Base-by-base conservation (phyloP, 2,329 filamentous ascomycete genomes). In the Verticillium zaregamsianum region DNA sequence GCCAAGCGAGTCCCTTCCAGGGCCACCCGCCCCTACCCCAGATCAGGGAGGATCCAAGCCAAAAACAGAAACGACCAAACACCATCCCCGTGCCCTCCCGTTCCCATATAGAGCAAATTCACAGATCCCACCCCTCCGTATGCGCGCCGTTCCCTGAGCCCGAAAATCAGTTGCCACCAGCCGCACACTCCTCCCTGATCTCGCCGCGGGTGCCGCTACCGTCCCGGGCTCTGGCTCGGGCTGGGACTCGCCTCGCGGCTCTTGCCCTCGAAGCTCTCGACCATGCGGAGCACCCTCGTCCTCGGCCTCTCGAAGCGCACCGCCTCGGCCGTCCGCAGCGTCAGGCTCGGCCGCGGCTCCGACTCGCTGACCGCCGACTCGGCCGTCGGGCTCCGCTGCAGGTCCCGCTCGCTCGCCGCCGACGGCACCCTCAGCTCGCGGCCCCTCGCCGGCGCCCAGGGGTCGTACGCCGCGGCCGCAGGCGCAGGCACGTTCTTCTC, bases 271-370 rank as follows among this genome's bases (percentile, higher is more conserved):
- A 86, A 77, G 62, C 74, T 79, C 67, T 86, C 78, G 45, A 87
- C 82, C 82, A 87, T 85, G 55, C 79, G 76, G 56, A 84, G 69
- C 32, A 87, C 84, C 39, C 78, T 71, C 15, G 79, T 80, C 65
- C 74, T 70, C 11, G 80, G 76, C 62, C 71, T 71, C 66, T 79
- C 74, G 25, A 79, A 64, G 52, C 71, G 72, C 58, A 84, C 74
- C n/a, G 76, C 79, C 68, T 84, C 76, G 3, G 82, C 83, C 23
- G 77, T 80, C 57, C 78, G 74, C 32, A 79, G 64, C 17, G 72
- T 72, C 39, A 74, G 72, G 11, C 73, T 74, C 20, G 69, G 69
- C 14, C 70, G 68, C 15, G 69, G 66, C 58, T 71, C 67, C 37
- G 72, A 72, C 23, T 67, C 68, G 28, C 72, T 70, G 1, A 73